Conservation (phyloP, 2,329 filamentous ascomycete species). For the Dactylonectria estremocensis region DNA sequence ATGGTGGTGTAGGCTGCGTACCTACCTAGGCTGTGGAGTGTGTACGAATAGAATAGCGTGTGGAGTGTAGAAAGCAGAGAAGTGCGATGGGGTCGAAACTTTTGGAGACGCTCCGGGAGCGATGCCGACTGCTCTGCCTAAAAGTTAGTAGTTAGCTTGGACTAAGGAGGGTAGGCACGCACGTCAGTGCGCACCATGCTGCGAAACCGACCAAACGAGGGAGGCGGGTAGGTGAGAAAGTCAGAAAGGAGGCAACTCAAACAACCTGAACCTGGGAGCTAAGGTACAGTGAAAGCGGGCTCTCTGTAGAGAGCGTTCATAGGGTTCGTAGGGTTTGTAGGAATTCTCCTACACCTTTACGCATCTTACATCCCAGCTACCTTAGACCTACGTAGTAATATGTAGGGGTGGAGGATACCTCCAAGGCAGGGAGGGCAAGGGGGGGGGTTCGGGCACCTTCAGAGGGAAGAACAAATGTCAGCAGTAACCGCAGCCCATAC, state of each 20-base stretch:
- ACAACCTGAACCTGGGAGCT: background rate
- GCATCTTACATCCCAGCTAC: no score
- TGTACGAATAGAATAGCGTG: no score
- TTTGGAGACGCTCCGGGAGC: slow-evolving; percentile 43
- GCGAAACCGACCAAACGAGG: slow-evolving; percentile 9
- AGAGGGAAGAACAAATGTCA: slow-evolving; percentile 6
- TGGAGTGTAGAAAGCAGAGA: slow-evolving; percentile 15
- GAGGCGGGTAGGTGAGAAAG: slow-evolving; percentile 7
- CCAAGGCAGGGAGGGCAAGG: background rate
- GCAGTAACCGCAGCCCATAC: background rate
- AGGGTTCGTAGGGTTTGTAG: background rate
- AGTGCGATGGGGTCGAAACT: slow-evolving; percentile 29
- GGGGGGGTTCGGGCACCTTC: background rate
- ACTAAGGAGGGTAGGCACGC: slow-evolving; percentile 9
- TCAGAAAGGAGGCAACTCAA: background rate
- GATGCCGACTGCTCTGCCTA: slow-evolving; percentile 42
- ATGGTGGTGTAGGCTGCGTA: no score
- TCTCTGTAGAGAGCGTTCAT: background rate
- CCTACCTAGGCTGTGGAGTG: no score
- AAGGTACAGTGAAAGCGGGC: background rate
- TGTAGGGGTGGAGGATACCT: slow-evolving; percentile 14
- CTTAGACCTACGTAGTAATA: no score
- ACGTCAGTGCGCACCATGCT: slow-evolving; percentile 20
- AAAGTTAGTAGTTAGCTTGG: slow-evolving; percentile 14
- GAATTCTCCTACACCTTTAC: background rate